These are phyloP conservation scores for Leersia perrieri DNA, from an alignment of 176 grass and related monocot species.

Conservation along the genomic window DNA sequence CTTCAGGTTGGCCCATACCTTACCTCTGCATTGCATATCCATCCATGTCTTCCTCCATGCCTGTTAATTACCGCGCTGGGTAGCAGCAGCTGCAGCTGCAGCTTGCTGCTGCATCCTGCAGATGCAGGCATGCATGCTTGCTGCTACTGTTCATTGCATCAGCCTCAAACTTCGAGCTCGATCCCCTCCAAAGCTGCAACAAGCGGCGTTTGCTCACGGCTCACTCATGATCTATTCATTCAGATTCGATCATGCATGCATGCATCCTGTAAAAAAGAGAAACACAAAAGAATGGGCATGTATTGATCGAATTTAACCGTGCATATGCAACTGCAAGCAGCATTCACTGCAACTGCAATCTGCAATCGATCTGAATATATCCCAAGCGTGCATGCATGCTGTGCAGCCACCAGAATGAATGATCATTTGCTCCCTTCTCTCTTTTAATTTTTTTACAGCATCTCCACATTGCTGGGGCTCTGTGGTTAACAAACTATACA, in stretches of 20 bases:
- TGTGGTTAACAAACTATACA: neutral
- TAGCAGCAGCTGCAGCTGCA: neutral
- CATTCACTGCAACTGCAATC: neutral
- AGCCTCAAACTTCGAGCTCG: constrained; percentile 46
- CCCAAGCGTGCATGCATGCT: neutral
- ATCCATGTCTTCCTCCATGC: constrained; percentile 40
- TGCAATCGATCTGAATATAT: neutral
- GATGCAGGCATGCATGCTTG: neutral
- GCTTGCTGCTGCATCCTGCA: neutral
- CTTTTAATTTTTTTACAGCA: neutral
- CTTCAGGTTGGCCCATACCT: constrained; percentile 39
- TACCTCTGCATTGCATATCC: constrained; percentile 14
- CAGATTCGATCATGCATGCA: neutral
- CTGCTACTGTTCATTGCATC: constrained; percentile 47
- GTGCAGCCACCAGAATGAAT: constrained; percentile 13
- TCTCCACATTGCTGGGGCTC: neutral
- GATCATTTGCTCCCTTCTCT: constrained; percentile 26
- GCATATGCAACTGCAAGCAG: neutral
- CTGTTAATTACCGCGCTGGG: constrained; percentile 34
- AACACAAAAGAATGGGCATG: neutral
- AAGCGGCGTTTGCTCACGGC: neutral
- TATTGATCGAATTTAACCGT: neutral
- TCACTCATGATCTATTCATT: neutral
- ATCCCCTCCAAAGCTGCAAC: neutral
- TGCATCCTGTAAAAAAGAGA: neutral